Base-by-base conservation (phyloP, 2,329 filamentous ascomycete genomes). In the Penicillium sp. region DNA sequence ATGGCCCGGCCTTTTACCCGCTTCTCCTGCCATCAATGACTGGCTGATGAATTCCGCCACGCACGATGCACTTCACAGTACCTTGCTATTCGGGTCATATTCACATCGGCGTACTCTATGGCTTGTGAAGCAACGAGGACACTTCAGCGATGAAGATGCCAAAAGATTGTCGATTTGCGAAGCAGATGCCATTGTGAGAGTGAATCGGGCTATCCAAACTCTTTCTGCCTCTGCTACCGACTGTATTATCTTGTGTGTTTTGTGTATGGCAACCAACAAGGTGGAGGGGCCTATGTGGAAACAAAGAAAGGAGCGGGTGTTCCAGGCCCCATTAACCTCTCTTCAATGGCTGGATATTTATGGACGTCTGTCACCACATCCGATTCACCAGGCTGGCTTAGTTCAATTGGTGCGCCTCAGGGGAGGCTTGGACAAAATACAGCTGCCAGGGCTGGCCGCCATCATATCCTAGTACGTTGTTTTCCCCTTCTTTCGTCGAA, bases 381-480 rank as follows among this genome's bases (percentile, higher is more conserved):
- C 48, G 8, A 37, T 61, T 39, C 58, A 61, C 42, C 39, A 52
- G 14, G 40, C 29, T 11, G 58, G 58, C 5, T 10, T 61, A 31
- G 26, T 28, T 4, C 56, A 59, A 31, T 51, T 61, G 18, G 55
- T 71, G 8, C 24, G 28, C 16, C 26, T 45, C 18, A 29, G 42
- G 6, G 42, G 42, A 19, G 42, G 42, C n/a, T 33, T 71, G 8
- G 54, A 58, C 5, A 60, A 61, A 26, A 55, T 71, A 40, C 59
- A 62, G 29, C 48, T 71, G 29, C 66, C 66, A 16, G 68, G 67
- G 5, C 44, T 71, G 24, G 67, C 66, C 6, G 64, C 64, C 49
- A 59, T 64, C 1, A 57, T 71, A 36, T 70, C 66, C 23, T 68
- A 55, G 64, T 67, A 61, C 49, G 61, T 53, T 43, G 4, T 10